Evolutionary conservation across 1,284 basidiomycete species (phyloP), one percentile per base, ranked within the genome.

Genomic region (Sphagnurus paluster): DNA sequence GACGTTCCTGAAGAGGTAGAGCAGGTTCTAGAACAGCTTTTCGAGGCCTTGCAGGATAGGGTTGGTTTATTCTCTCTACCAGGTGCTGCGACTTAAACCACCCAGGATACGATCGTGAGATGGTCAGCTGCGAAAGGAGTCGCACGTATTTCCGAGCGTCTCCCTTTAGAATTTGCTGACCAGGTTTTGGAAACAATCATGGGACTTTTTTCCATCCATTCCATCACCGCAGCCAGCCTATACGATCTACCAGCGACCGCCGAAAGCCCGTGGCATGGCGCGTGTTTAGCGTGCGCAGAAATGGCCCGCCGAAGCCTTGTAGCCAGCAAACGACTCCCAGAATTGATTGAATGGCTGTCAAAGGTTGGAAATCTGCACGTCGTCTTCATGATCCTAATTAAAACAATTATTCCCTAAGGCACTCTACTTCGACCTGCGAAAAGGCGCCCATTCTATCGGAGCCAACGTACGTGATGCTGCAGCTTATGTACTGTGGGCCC

Each of bases 41-140:
- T 98, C 60, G 73, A 75, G 23, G 74, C 77, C 9, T 68, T 98
- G 16, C 86, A 92, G 58, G 93, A 98, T 66, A 91, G 85, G 66
- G 93, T 93, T 54, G 33, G 63, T 57, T 19, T 5, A 38, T 36
- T 32, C 32, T 29, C 45, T 8, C 16, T 21, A 6, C n/a, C 29
- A 33, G 19, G 23, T 2, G 24, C 30, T 48, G 20, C 44, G 37
- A 35, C 30, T 33, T 32, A 36, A 13, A 44, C 3, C 32, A 19
- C 38, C 30, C 56, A 97, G 92, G 95, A 98, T 61, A 98, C 97
- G 0, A 74, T 94, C 23, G 93, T 99, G 16, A 88, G 97, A 37
- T 99, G 93, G 79, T 94, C 95, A 8, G 82, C 92, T 2, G 92
- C 97, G 4, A 99, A 99, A 66, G 93, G 92, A 20, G 71, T 98